These are phyloP conservation scores for Barnettozyma wickerhamii DNA, from an alignment of 805 yeast species.

Conservation along the genomic window DNA sequence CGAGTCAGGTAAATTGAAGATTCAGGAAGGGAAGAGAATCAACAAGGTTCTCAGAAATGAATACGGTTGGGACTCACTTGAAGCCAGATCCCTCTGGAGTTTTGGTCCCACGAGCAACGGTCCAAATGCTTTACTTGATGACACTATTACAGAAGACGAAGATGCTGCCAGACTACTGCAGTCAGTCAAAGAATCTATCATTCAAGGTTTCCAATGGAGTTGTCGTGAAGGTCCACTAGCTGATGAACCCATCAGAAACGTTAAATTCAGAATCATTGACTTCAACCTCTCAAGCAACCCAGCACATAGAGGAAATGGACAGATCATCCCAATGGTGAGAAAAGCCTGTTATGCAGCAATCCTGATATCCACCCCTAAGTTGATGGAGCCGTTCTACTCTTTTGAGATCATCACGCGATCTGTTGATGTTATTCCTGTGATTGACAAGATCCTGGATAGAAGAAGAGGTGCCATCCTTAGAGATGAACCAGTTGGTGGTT, in stretches of 20 bases:
- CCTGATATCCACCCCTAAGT: slow-evolving; percentile 68
- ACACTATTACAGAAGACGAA: slow-evolving; percentile 62
- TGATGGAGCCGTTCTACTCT: slow-evolving; percentile 78
- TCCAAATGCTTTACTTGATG: slow-evolving; percentile 60
- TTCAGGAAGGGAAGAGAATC: slow-evolving; percentile 36
- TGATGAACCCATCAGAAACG: slow-evolving; percentile 71
- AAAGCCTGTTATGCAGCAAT: slow-evolving; percentile 82
- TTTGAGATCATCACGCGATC: slow-evolving; percentile 54
- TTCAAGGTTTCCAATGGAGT: slow-evolving; percentile 83
- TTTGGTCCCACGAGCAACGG: slow-evolving; percentile 56
- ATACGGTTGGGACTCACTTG: slow-evolving; percentile 78
- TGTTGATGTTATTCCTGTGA: slow-evolving; percentile 40
- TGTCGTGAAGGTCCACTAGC: slow-evolving; percentile 87
- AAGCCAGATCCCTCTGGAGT: slow-evolving; percentile 78
- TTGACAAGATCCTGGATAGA: slow-evolving; percentile 45
- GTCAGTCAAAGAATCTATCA: slow-evolving; percentile 48
- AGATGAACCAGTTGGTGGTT: slow-evolving; percentile 60
- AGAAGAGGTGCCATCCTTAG: slow-evolving; percentile 64
- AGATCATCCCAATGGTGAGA: slow-evolving; percentile 76
- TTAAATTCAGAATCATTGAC: slow-evolving; percentile 67
- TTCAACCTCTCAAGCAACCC: slow-evolving; percentile 45
- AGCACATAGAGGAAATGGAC: slow-evolving; percentile 53
- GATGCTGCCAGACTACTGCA: slow-evolving; percentile 50
- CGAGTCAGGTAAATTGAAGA: slow-evolving; percentile 36
- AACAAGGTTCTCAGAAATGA: slow-evolving; percentile 51